Percentiles rank a stretch among this genome's conserved stretches.
Evolutionary conservation across 83 land plant genomes (phyloP).

Genomic region (Picea abies): DNA sequence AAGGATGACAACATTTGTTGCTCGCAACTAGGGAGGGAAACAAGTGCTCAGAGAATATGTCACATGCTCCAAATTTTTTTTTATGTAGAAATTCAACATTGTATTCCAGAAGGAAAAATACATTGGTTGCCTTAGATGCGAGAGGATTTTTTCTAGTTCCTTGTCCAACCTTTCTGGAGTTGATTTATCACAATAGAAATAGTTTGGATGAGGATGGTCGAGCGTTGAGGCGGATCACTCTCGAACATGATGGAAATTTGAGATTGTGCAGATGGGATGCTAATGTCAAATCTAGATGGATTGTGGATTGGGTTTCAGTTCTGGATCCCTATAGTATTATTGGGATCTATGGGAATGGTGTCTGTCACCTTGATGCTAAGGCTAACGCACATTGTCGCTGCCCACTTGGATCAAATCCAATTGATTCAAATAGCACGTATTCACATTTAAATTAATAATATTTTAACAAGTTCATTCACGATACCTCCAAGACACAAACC

Average conservation of each 20-base stretch:
- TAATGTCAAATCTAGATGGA: conserved; percentile 43
- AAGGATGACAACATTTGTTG: no score
- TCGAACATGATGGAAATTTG: conserved; percentile 52
- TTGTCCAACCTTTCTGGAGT: no score
- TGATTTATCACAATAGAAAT: conserved; percentile 39
- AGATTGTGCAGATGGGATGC: conserved; percentile 60
- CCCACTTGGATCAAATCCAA: conserved; percentile 27
- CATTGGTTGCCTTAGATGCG: no score
- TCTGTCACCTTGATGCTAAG: conserved; percentile 48
- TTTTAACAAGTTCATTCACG: no score
- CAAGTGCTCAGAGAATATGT: no score
- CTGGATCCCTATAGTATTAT: conserved; percentile 53
- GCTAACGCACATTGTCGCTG: conserved; percentile 33
- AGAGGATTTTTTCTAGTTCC: no score
- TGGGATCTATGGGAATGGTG: conserved; percentile 51
- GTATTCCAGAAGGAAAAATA: no score
- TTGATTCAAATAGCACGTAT: neutral
- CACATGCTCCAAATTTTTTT: no score
- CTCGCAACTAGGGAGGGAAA: no score
- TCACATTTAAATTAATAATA: no score
- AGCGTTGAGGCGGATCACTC: conserved; percentile 29
- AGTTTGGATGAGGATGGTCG: neutral
- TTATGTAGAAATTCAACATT: no score
- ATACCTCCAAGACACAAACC: no score
- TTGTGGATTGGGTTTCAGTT: conserved; percentile 53